These are phyloP conservation scores for Salix viminalis DNA, from an alignment of 345 rosid genomes.

Conservation along the genomic window DNA sequence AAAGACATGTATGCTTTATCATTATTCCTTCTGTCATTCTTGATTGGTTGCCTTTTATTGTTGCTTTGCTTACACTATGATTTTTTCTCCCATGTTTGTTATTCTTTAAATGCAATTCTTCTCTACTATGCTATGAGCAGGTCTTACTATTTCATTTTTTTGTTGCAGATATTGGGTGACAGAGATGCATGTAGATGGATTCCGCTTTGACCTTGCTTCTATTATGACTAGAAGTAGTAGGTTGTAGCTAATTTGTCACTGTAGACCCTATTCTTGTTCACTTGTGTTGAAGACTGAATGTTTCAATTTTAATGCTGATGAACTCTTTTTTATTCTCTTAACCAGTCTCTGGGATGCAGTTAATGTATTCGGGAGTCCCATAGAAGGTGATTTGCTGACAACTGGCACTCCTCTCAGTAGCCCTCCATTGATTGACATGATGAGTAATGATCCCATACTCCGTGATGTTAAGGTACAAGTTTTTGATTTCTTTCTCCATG, in stretches of 20 bases:
- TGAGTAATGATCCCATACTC: conserved; percentile 92
- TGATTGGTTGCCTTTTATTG: neutral
- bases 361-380: conserved; percentile 70
- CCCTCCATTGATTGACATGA: conserved; percentile 86
- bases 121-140: neutral
- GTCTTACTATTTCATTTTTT: conserved; percentile 9
- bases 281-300: neutral
- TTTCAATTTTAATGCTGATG: neutral
- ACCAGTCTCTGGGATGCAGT: conserved; percentile 82
- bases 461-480: conserved; percentile 71
- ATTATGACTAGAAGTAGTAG: conserved; percentile 94
- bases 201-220: conserved; percentile 98
- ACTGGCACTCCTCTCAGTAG: conserved; percentile 77
- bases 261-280: conserved; percentile 5
- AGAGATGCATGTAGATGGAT: conserved; percentile 98
- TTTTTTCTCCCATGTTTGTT: neutral
- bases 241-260: conserved; percentile 29
- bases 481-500: neutral
- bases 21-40: neutral
- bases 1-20: neutral
- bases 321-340: conserved; percentile 10
- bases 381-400: conserved; percentile 62
- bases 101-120: neutral
- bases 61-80: neutral
- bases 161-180: conserved; percentile 88